A percentile compares a stretch with the other conserved stretches of the same genome.
These are phyloP conservation scores for Theileria luwenshuni DNA, from an alignment of 169 alveolate genomes.

Conservation along the genomic window DNA sequence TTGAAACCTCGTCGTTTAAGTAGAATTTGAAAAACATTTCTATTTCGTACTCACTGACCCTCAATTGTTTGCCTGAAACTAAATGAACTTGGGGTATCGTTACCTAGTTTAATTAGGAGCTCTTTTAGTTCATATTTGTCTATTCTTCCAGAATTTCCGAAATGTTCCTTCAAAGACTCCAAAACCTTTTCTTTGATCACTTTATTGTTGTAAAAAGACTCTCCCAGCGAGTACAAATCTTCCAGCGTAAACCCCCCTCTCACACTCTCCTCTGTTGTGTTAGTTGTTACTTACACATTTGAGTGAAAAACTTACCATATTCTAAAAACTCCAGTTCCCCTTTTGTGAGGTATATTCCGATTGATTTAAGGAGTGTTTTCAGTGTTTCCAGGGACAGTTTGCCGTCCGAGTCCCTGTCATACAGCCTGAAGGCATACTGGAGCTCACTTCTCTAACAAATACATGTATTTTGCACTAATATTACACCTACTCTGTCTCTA, in stretches of 20 bases:
- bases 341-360: slow-evolving; percentile 55
- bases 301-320: slow-evolving; percentile 37
- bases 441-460: slow-evolving; percentile 54
- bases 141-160: slow-evolving; percentile 19
- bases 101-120: slow-evolving; percentile 48
- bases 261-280: slow-evolving; percentile 44
- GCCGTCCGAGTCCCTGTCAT: slow-evolving; percentile 56
- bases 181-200: slow-evolving; percentile 44
- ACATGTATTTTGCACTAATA: neutral
- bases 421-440: slow-evolving; percentile 57
- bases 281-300: neutral
- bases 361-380: slow-evolving; percentile 33
- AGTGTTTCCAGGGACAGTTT: slow-evolving; percentile 35
- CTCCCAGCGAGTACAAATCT: slow-evolving; percentile 58
- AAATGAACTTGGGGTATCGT: neutral
- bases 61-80: slow-evolving; percentile 37
- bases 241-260: slow-evolving; percentile 61
- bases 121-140: slow-evolving; percentile 27
- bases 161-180: slow-evolving; percentile 41
- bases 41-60: slow-evolving; percentile 45
- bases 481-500: slow-evolving; percentile 25
- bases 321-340: slow-evolving; percentile 48
- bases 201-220: slow-evolving; percentile 46
- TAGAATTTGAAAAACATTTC: slow-evolving; percentile 47
- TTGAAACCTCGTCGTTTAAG: slow-evolving; percentile 7